Conservation (phyloP, 2,329 filamentous ascomycete genomes). For the Cadophora sp. region DNA sequence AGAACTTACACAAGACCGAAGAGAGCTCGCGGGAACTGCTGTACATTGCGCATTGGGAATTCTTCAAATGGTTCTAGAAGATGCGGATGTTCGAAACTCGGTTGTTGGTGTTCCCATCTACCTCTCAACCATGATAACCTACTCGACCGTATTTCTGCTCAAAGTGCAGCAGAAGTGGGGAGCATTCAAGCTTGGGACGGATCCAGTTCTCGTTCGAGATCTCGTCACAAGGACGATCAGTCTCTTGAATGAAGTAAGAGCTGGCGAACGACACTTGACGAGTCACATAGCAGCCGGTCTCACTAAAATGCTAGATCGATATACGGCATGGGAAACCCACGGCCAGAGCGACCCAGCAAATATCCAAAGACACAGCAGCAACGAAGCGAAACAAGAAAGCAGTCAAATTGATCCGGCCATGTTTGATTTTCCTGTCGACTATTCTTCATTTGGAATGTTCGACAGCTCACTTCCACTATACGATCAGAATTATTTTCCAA, state of each 20-base stretch:
- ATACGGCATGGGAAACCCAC: slow-evolving; percentile 18
- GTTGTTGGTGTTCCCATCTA: slow-evolving; percentile 47
- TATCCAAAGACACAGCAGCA: background rate
- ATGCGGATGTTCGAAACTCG: slow-evolving; percentile 44
- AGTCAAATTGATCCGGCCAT: background rate
- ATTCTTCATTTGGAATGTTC: slow-evolving; percentile 36
- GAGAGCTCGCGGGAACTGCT: slow-evolving; percentile 34
- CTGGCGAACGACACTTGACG: slow-evolving; percentile 46
- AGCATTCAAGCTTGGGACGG: slow-evolving; percentile 44
- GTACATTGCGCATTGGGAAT: slow-evolving; percentile 39
- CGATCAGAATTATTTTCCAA: slow-evolving; percentile 34
- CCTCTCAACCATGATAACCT: slow-evolving; percentile 48
- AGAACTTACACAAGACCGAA: slow-evolving; percentile 29
- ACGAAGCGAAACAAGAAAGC: background rate
- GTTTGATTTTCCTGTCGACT: background rate
- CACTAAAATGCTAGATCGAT: slow-evolving; percentile 45
- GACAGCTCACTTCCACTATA: slow-evolving; percentile 34
- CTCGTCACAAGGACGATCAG: slow-evolving; percentile 45
- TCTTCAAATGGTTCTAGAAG: slow-evolving; percentile 44
- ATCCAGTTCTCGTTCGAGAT: slow-evolving; percentile 43
- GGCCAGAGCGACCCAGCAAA: background rate
- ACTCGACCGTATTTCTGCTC: slow-evolving; percentile 47
- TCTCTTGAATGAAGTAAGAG: slow-evolving; percentile 43
- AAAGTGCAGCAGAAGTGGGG: slow-evolving; percentile 47
- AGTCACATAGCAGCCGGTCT: slow-evolving; percentile 48